Base-by-base conservation (phyloP, 2,329 filamentous ascomycete genomes). In the Grosmannia clavigera region DNA sequence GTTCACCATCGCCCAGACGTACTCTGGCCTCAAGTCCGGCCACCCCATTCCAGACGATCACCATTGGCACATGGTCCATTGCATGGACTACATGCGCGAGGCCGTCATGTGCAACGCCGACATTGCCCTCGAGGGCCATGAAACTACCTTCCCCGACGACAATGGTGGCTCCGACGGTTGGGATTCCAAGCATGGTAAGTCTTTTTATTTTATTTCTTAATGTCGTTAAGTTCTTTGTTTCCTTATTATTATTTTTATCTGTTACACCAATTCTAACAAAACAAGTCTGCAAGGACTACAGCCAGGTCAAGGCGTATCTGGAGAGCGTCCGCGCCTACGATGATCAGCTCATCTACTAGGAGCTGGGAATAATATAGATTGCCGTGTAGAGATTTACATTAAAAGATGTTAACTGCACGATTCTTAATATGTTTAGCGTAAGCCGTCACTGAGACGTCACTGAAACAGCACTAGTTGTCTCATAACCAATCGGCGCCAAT, bases 31-130 rank as follows among this genome's bases (percentile, higher is more conserved):
- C 55, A 71, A 68, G 55, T 70, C 72, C 3, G 69, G 70, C 61
- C 70, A 73, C 62, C 64, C 69, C 53, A 68, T 76, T 46, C 74
- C 74, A 22, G 69, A 73, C 29, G 74, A 76, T 63, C 73, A 76
- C 66, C 73, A 76, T 66, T 76, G 73, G 72, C 75, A 78, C 67
- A 75, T 78, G 70, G 73, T 74, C 58, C 76, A 78, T 69, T 78
- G 76, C 69, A 75, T 77, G 66, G 73, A 75, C 64, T 78, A 78
- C 66, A 72, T 78, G 68, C 69, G 76, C 12, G 73, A 78, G 66
- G 73, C 73, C 48, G 73, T 78, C 61, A 72, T 77, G 70, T 78
- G 76, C 66, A 72, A 69, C 33, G 72, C 74, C 58, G 76, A 78
- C 62, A 75, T 74, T 61, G 74, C 75, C 1, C 67, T 77, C 54